Evolutionary conservation across 441 rosid species (phyloP).

Genomic region (Adansonia madagascariensis): DNA sequence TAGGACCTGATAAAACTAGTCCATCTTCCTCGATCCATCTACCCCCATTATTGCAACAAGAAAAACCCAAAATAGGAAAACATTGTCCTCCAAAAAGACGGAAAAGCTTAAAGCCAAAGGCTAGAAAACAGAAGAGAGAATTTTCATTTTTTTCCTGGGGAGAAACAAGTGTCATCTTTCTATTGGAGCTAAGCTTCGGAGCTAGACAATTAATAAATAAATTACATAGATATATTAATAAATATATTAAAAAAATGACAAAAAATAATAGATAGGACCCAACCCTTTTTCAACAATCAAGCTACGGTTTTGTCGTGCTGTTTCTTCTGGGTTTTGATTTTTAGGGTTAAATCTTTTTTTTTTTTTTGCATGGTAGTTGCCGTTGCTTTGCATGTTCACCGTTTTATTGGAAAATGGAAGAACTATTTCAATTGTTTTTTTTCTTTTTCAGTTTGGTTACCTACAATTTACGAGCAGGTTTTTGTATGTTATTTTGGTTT

Average conservation of each 20-base stretch:
- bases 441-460: background rate
- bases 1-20: no score
- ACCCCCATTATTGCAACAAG: background rate
- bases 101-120: constrained; percentile 26
- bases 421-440: background rate
- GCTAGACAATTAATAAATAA: constrained; percentile 26
- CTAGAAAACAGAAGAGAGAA: constrained; percentile 2
- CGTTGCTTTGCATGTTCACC: constrained; percentile 7
- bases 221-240: no score
- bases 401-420: background rate
- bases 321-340: constrained; percentile 22
- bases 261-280: no score
- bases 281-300: background rate
- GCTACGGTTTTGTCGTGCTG: constrained; percentile 38
- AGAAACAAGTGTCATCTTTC: constrained; percentile 20
- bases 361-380: constrained; percentile 17
- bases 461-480: background rate
- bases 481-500: constrained; percentile 26
- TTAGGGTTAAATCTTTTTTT: constrained; percentile 48
- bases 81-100: constrained; percentile 25
- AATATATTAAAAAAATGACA: no score
- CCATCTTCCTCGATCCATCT: no score
- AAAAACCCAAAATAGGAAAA: background rate
- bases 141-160: constrained; percentile 1
- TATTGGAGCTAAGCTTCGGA: constrained; percentile 26